Conservation (phyloP, 306 rosid species). For the Vigna hirtella region DNA sequence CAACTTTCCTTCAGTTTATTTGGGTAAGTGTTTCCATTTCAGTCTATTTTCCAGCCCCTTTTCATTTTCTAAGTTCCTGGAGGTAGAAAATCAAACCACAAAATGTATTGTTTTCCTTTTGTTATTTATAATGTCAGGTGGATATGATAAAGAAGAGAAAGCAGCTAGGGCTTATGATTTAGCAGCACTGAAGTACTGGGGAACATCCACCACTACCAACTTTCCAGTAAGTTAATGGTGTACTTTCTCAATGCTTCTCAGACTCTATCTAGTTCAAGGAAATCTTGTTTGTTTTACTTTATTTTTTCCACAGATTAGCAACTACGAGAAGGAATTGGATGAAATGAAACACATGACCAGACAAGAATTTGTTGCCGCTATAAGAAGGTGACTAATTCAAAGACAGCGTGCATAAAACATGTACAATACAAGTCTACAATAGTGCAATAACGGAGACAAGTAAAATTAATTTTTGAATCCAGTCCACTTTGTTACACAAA, state of each 20-base stretch:
- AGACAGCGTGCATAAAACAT: background rate
- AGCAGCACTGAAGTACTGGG: constrained; percentile 99
- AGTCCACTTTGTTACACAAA: background rate
- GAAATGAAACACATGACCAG: constrained; percentile 99
- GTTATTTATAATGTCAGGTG: constrained; percentile 58
- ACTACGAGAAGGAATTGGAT: constrained; percentile 94
- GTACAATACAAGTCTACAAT: background rate
- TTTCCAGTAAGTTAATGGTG: constrained; percentile 67
- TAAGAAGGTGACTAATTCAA: constrained; percentile 63
- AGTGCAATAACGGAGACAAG: background rate
- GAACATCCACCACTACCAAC: constrained; percentile 95
- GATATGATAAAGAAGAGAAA: constrained; percentile 99
- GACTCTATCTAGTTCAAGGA: background rate
- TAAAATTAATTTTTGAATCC: background rate
- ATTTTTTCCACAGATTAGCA: constrained; percentile 64
- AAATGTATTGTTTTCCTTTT: background rate
- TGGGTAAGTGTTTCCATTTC: constrained; percentile 55
- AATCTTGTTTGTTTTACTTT: constrained; percentile 5
- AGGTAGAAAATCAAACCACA: background rate
- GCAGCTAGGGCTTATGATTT: constrained; percentile 99
- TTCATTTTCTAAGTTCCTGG: background rate
- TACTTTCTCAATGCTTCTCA: background rate
- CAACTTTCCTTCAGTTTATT: constrained; percentile 61
- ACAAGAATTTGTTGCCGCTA: constrained; percentile 98
- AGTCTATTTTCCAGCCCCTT: background rate